Base-by-base conservation (phyloP, 495 filamentous ascomycete genomes). In the Achaetomiella virescens region DNA sequence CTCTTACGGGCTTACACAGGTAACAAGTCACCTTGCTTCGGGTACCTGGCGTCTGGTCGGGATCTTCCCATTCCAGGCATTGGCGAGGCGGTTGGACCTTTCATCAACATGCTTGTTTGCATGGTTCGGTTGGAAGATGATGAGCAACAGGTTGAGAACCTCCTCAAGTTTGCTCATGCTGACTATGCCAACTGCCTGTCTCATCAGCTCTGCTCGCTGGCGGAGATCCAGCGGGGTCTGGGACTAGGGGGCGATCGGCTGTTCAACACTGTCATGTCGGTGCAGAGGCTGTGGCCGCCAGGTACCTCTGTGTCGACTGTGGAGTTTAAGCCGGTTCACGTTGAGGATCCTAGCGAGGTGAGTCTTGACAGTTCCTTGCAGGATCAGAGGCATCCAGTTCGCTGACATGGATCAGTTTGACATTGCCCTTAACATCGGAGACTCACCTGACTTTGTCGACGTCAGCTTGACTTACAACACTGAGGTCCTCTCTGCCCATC, bases 81-180 rank as follows among this genome's bases (percentile, higher is more conserved):
- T 10, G 40, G 9, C 0, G 18, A 54, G 40, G 51, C 51, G 6
- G 38, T 54, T 2, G 51, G 51, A 3, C 40, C 51, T 8, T 54
- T 54, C 18, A 54, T 54, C 51, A 54, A 54, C 27, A 54, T 54
- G 51, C 40, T 54, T 3, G 51, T 54, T 7, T 54, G 51, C 51
- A 44, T 15, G 40, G 24, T 54, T 12, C 20, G 38, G 25, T 9
- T 53, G 20, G 50, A 53, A 18, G 24, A 53, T 31, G 40, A 33
- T 5, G 51, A 24, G 5, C 21, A 4, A 6, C 0, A 29, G 18
- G 40, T 54, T 22, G 51, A 36, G 10, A 9, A n/a, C 1, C 25
- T 10, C 14, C 27, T 54, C 10, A 33, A 54, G 40, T 15, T 27
- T 20, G 22, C 40, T 2, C 51, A 45, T 22, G 1, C 36, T 6